Percentiles rank a stretch among this genome's conserved stretches.
Evolutionary conservation across 495 filamentous ascomycete genomes (phyloP).

Genomic region (Xylaria castorea): DNA sequence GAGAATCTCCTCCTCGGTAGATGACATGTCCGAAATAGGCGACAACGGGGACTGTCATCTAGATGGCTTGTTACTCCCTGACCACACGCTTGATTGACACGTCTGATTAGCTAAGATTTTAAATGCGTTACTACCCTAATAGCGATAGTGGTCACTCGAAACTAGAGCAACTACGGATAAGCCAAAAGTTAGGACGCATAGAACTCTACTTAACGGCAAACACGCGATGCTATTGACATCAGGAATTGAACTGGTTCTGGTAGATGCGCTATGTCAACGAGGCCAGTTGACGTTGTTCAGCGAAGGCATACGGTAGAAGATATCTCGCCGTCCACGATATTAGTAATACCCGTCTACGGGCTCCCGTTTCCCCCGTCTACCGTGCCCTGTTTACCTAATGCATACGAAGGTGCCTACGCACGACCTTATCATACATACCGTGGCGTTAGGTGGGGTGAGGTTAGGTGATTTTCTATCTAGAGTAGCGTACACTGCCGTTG

Average conservation of each 20-base stretch:
- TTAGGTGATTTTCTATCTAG: not conserved
- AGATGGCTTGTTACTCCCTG: not conserved
- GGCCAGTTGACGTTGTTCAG: not conserved
- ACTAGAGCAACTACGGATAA: not conserved
- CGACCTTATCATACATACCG: not conserved
- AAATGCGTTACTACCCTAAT: not conserved
- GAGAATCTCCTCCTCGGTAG: not conserved
- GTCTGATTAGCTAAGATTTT: not conserved
- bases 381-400: not conserved
- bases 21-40: not conserved
- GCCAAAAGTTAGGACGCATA: not conserved
- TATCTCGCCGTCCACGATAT: not conserved
- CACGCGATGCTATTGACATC: not conserved
- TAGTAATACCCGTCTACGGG: not conserved
- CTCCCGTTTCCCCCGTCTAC: not conserved
- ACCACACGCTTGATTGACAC: not conserved
- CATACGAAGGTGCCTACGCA: not conserved
- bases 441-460: slow-evolving; percentile 3
- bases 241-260: not conserved
- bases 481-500: not conserved
- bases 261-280: not conserved
- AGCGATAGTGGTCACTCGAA: not conserved
- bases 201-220: not conserved
- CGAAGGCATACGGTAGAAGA: not conserved
- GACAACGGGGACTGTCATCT: not conserved